Evolutionary conservation across 2,329 filamentous ascomycete genomes (phyloP).

Genomic region (Hypoxylon sp.): DNA sequence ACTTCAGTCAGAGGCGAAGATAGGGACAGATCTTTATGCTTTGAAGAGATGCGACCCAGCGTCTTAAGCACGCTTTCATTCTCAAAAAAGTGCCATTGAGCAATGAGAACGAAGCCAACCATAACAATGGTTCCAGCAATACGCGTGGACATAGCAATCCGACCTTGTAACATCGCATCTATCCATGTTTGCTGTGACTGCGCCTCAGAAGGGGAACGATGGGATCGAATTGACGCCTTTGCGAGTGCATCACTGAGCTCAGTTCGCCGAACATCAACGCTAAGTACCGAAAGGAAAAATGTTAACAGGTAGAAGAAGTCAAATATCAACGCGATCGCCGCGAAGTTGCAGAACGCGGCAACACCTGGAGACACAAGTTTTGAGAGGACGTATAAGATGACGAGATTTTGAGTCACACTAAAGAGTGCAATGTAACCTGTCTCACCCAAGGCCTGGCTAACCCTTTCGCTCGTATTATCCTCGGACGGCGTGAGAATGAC

Average conservation of each 20-base stretch:
- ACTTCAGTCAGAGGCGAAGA: slow-evolving; percentile 70
- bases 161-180: slow-evolving; percentile 74
- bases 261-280: slow-evolving; percentile 82
- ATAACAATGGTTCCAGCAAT: slow-evolving; percentile 82
- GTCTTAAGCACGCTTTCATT: slow-evolving; percentile 63
- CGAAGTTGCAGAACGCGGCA: slow-evolving; percentile 82
- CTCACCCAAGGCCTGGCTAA: slow-evolving; percentile 81
- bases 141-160: slow-evolving; percentile 77
- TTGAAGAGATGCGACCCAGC: slow-evolving; percentile 54
- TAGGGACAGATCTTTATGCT: slow-evolving; percentile 51
- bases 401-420: slow-evolving; percentile 77
- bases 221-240: slow-evolving; percentile 65
- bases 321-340: slow-evolving; percentile 80
- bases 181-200: slow-evolving; percentile 68
- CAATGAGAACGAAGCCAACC: slow-evolving; percentile 78
- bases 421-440: slow-evolving; percentile 79
- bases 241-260: slow-evolving; percentile 81
- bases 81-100: slow-evolving; percentile 85
- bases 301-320: slow-evolving; percentile 85
- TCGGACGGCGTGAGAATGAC: slow-evolving; percentile 80
- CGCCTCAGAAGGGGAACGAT: slow-evolving; percentile 47
- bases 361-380: slow-evolving; percentile 78
- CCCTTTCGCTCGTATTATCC: slow-evolving; percentile 76
- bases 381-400: slow-evolving; percentile 76
- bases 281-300: slow-evolving; percentile 84